Evolutionary conservation across 2,329 filamentous ascomycete genomes (phyloP), one percentile per base, ranked within the genome.

Genomic region (Hymenoscyphus repandus): DNA sequence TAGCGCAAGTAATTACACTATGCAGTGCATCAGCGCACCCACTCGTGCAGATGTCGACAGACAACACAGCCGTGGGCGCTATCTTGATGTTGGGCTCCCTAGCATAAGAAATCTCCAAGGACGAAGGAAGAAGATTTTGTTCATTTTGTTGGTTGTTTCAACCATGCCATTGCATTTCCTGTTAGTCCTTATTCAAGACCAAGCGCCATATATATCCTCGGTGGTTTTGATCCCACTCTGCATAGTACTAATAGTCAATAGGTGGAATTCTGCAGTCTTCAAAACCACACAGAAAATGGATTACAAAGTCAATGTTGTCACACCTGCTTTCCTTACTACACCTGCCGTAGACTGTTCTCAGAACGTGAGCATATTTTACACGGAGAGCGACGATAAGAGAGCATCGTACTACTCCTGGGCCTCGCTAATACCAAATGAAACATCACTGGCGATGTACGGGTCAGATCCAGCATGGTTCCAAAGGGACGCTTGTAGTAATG

Each of bases 11-110:
- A 77, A 76, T 57, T 77, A 51, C 27, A 55, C 56, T 12, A 56
- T 78, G 73, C 77, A 80, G 52, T 67, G 72, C 17, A 61, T 81
- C 11, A 70, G 64, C 11, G 70, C 76, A 0, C 77, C 78, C 0
- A 78, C 73, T 1, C 64, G 78, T 22, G 54, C 60, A 6, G 74
- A 80, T 30, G 60, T 80, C 12, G 72, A 80, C 47, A 55, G 55
- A 6, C 75, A 75, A 0, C 78, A 82, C 62, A 48, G 56, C 0
- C 55, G 59, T 42, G 62, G 66, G 1, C 63, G 57, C 13, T 73
- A 70, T 69, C 59, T 78, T 1, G 70, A 74, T 32, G 71, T 77
- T 40, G 74, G 77, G 0, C 59, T 74, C 2, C 62, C 69, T 6
- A 74, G 71, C 32, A 22, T 69, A 2, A 62, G 70, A 1, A 76